Conservation (phyloP, 1,139 yeast species). For the Pichia inconspicua region DNA sequence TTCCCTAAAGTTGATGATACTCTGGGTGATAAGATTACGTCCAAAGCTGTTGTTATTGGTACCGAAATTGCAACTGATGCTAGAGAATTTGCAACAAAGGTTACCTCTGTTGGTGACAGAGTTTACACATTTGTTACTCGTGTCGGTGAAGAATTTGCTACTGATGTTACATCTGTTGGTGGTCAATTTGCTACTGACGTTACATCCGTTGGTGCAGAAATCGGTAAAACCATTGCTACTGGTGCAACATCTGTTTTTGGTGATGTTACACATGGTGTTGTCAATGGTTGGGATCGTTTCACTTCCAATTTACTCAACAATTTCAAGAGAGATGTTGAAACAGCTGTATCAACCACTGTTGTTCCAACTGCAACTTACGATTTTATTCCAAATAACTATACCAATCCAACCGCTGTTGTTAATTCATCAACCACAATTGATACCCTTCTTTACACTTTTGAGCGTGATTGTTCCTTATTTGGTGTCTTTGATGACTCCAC, state of each 20-base stretch:
- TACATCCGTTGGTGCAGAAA: constrained; percentile 1
- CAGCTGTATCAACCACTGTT: constrained; percentile 2
- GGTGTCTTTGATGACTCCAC: constrained; percentile 43
- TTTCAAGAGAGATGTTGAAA: not conserved
- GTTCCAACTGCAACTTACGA: not conserved
- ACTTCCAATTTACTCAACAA: constrained; percentile 1
- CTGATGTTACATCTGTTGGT: constrained; percentile 4
- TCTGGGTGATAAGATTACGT: constrained; percentile 1
- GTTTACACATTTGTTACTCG: constrained; percentile 1
- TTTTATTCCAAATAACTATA: constrained; percentile 2
- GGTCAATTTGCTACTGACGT: not conserved
- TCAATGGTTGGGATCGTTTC: constrained; percentile 4
- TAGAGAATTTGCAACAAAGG: constrained; percentile 3
- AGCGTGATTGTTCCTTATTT: constrained; percentile 29
- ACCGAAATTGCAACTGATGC: constrained; percentile 6
- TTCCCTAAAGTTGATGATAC: not conserved
- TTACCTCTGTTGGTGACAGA: constrained; percentile 2
- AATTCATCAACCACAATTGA: constrained; percentile 1
- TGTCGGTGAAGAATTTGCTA: constrained; percentile 7
- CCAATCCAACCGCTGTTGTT: not conserved
- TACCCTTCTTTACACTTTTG: not conserved
- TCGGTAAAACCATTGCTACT: constrained; percentile 2
- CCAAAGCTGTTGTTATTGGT: constrained; percentile 6
- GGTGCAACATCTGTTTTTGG: constrained; percentile 5
- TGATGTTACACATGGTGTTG: constrained; percentile 4